Evolutionary conservation across 768 basidiomycete species (phyloP), one percentile per base, ranked within the genome.

Genomic region (Cystofilobasidium bisporidii): DNA sequence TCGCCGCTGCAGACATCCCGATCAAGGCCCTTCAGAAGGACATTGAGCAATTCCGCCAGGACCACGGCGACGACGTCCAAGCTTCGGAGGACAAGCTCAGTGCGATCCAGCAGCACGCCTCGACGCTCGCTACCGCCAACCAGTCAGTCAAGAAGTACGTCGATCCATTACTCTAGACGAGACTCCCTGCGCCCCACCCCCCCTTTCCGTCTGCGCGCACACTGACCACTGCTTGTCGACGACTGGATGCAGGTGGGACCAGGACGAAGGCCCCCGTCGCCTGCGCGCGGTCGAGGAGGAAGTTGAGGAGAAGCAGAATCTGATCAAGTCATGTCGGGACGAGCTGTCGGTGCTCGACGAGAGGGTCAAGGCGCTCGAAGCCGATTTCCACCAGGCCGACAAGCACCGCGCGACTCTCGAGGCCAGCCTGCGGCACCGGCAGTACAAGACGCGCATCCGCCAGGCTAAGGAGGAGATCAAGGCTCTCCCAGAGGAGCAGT

Each of bases 361-460:
- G 33, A 67, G 70, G 41, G 61, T 72, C 40, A 57, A 68, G n/a
- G 55, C 64, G 33, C 38, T 67, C 36, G 61, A 71, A 9, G 47
- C 22, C 30, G 58, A 60, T 0, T 41, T 65, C 18, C 45, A 64
- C 33, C 57, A 60, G 32, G 53, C 63, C 45, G 68, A 69, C 38
- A 64, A 61, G 41, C 36, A 41, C 45, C 58, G 47, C 55, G 70
- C 70, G 28, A 77, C 76, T 53, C 75, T 78, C 63, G 72, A 87
- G 69, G 88, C 91, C 75, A 99, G 97, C 75, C 79, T 91, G 55
- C 84, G 88, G 5, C 84, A 89, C 63, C 81, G 90, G 66, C 82
- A 83, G 73, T 80, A 90, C 28, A 80, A 81, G 64, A 79, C 81
- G 56, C 84, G 89, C 63, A 87, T 96, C 33, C 79, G 79, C 33